Base-by-base conservation (phyloP, 495 filamentous ascomycete genomes). In the Aspergillus funiculosus region DNA sequence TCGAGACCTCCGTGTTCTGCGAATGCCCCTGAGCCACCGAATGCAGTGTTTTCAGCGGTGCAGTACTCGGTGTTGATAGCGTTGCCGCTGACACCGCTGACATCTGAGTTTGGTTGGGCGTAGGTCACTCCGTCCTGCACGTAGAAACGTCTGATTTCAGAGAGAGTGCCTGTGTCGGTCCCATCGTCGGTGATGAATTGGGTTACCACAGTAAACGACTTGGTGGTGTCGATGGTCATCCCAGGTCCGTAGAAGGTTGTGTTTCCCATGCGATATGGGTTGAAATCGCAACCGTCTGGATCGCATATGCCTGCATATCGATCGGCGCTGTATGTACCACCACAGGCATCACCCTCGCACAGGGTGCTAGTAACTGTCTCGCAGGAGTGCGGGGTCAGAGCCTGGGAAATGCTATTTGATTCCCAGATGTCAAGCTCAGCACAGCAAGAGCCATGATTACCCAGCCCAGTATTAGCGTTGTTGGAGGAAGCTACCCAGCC, bases 261-360 rank as follows among this genome's bases (percentile, higher is more conserved):
- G 66, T 79, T 70, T 48, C 80, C 81, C 67, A 76, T 67, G 52
- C 74, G 75, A 73, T 82, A 86, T 15, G 76, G 63, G 78, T 88
- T 88, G 75, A 83, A 85, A 59, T 86, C 83, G 64, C 84, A 88
- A 28, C 82, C 81, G 56, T 80, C 80, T 52, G 83, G 77, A 57
- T 89, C 85, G 58, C 84, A 89, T 43, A 75, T 71, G 39, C 70
- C 75, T 35, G 45, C 58, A 50, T 74, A 74, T 50, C 66, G 63
- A 20, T 50, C 44, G 13, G 7, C 25, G 19, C 46, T 58, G 54
- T 69, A 67, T n/a, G 63, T 64, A 32, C 69, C 70, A 38, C 73
- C 77, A 51, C 81, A 83, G 25, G 67, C 61, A 35, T 61, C 62
- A 14, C 77, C 80, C 35, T 68, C 60, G 68, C 83, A 86, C 48